phyloP scores from a whole-genome alignment of 805 yeast species.

The Tetrapisispora fleetii region DNA sequence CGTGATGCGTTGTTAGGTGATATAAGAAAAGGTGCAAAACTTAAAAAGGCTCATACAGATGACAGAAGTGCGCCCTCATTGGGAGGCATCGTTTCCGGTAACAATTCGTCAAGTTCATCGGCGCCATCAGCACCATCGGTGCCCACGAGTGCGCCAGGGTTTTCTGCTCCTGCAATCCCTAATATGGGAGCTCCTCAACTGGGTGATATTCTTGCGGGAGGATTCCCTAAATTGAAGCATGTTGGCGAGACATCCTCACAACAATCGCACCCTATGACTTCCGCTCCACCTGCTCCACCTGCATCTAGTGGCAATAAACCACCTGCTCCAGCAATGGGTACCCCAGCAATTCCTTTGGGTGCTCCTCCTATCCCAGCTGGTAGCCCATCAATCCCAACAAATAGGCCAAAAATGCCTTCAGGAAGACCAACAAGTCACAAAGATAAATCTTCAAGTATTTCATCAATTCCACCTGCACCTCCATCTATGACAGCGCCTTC shows the following conservation, averaged over 20 bases:
- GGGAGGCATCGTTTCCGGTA: slow-evolving; percentile 30
- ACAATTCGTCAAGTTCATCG: slow-evolving; percentile 3
- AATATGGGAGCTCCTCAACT: slow-evolving; percentile 26
- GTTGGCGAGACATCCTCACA: slow-evolving; percentile 8
- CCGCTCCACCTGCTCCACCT: slow-evolving; percentile 3
- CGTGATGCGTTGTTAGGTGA: slow-evolving; percentile 64
- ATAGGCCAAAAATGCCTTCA: slow-evolving; percentile 10
- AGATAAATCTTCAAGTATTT: slow-evolving; percentile 10
- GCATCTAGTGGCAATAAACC: slow-evolving; percentile 2
- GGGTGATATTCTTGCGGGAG: slow-evolving; percentile 45
- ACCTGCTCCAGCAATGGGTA: slow-evolving; percentile 7
- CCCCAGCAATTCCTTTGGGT: slow-evolving; percentile 8
- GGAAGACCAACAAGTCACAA: slow-evolving; percentile 12
- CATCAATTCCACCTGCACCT: slow-evolving; percentile 5
- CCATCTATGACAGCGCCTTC: slow-evolving; percentile 21
- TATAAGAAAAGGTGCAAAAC: slow-evolving; percentile 57
- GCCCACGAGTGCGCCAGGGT: slow-evolving; percentile 5
- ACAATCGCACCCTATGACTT: slow-evolving; percentile 6
- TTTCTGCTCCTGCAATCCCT: slow-evolving; percentile 24
- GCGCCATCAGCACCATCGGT: slow-evolving; percentile 17
- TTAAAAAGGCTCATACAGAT: slow-evolving; percentile 56
- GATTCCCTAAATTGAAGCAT: slow-evolving; percentile 58
- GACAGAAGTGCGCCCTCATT: slow-evolving; percentile 56
- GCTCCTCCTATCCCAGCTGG: slow-evolving; percentile 3
- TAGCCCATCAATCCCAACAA: slow-evolving; percentile 5